Conservation (phyloP, 73 alveolate genomes). For the Paramecium biaurelia region DNA sequence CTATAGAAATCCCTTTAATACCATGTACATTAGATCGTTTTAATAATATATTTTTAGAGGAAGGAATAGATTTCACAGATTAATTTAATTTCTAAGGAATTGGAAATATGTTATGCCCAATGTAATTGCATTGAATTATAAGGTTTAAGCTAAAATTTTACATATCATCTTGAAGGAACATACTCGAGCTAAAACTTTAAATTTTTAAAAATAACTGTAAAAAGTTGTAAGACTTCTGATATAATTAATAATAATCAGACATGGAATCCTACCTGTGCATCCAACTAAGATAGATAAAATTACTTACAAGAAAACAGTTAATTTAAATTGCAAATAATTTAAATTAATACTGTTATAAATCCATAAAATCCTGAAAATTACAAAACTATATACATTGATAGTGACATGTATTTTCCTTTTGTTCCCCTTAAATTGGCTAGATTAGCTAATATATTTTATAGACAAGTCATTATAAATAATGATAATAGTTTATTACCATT, state of each 20-base stretch:
- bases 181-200: neutral
- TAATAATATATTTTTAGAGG: neutral
- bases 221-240: neutral
- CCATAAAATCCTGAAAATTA: neutral
- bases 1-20: neutral
- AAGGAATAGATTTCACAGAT: neutral
- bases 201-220: neutral
- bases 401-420: neutral
- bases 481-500: neutral
- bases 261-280: neutral
- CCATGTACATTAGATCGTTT: slow-evolving; percentile 10
- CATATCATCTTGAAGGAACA: neutral
- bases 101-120: neutral
- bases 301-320: neutral
- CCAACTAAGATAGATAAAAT: neutral
- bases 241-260: neutral
- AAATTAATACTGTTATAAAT: neutral
- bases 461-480: neutral
- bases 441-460: neutral
- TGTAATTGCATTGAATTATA: neutral
- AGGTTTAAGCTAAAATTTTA: neutral
- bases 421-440: neutral
- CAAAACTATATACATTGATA: neutral
- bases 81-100: neutral
- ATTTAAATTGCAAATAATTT: neutral